Evolutionary conservation across 1,139 yeast species (phyloP), one percentile per base, ranked within the genome.

Genomic region (Pichia sp.): DNA sequence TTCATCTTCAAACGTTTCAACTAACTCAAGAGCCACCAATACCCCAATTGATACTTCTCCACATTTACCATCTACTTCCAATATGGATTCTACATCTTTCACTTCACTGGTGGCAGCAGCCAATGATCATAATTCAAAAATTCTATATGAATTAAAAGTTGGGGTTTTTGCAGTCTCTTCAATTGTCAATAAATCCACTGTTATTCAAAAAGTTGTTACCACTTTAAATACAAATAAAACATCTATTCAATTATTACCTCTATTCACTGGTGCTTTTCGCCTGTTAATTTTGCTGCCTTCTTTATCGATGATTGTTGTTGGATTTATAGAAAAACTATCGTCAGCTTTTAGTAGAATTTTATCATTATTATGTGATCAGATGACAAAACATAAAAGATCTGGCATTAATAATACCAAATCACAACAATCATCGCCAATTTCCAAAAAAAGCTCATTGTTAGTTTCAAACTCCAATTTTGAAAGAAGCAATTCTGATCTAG

Each of bases 131-230:
- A 35, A 35, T 26, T 38, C 45, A 16, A 44, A 48, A 34, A 25
- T 50, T 3, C 39, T 49, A 16, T 38, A 50, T 27, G 49, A 52
- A 24, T 59, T 74, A 27, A 54, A 70, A 37, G 67, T 71, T 12
- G 69, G 70, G 38, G 69, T 72, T 42, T 70, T 67, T 53, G 68
- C 75, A 1, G 69, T 77, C 4, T 74, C 77, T 3, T 63, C 72
- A 22, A 59, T 73, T 56, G 58, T 76, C 38, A 64, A 70, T 40
- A 72, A 77, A 1, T 66, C 65, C 3, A 62, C 59, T 48, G 69
- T 72, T 51, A 56, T 63, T 15, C 60, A 62, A 13, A 30, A 57
- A 61, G 18, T 60, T 66, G 24, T 55, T 61, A 23, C 55, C 50
- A 11, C 66, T 56, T 52, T 71, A 62, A 54, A 59, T 58, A 37